Conservation (phyloP, 2,329 filamentous ascomycete species). For the Verticillium isaacii region DNA sequence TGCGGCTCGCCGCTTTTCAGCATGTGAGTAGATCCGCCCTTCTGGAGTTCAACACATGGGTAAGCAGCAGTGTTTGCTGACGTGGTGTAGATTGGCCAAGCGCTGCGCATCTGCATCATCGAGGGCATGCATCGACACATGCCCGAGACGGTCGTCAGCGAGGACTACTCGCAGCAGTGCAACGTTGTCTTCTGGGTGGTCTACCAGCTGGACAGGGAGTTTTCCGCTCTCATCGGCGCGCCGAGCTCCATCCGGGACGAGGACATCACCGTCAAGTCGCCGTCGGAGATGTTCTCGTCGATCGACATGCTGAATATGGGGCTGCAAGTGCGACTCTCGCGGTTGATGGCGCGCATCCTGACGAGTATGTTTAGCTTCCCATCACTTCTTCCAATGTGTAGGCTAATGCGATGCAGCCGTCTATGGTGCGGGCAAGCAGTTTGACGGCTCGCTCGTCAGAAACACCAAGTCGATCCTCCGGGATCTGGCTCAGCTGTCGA, state of each 20-base stretch:
- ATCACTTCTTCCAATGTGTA: neutral
- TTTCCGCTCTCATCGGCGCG: constrained; percentile 11
- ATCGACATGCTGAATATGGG: constrained; percentile 12
- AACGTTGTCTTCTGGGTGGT: constrained; percentile 14
- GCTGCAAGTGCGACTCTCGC: constrained; percentile 10
- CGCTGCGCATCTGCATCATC: constrained; percentile 24
- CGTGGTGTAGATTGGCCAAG: constrained; percentile 21
- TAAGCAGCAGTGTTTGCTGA: constrained; percentile 6
- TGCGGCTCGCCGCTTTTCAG: constrained; percentile 31
- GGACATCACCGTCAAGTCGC: constrained; percentile 12
- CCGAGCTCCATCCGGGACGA: constrained; percentile 12
- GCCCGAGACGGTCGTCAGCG: constrained; percentile 10
- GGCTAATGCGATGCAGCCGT: constrained; percentile 2
- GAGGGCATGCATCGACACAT: constrained; percentile 18
- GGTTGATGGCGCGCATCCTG: constrained; percentile 11
- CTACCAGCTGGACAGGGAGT: constrained; percentile 11
- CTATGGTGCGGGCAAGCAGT: constrained; percentile 12
- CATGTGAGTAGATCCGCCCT: constrained; percentile 20
- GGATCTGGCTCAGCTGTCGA: constrained; percentile 8
- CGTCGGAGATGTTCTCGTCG: constrained; percentile 7
- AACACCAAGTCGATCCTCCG: constrained; percentile 12
- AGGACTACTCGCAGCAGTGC: constrained; percentile 10
- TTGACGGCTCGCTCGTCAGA: constrained; percentile 10
- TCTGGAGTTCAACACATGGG: constrained; percentile 8
- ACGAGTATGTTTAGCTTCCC: constrained; percentile 1